Evolutionary conservation across 441 rosid species (phyloP).

Genomic region (Theobroma grandiflorum): DNA sequence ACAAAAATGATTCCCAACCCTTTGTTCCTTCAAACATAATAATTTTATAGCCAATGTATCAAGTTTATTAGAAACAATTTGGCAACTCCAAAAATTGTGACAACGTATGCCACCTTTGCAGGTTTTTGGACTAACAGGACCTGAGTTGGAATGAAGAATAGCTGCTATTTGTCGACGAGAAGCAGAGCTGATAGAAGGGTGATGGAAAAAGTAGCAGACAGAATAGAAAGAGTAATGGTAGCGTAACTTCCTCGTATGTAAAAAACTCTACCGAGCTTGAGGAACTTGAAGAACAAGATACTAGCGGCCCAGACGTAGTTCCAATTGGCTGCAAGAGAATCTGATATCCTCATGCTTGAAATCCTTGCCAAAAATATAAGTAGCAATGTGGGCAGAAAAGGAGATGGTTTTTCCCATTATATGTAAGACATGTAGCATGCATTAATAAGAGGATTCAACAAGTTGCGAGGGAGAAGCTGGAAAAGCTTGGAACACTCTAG

Average conservation of each 20-base stretch:
- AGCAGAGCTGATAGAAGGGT: conserved; percentile 1
- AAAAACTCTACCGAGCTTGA: background rate
- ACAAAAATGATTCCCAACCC: too few relatives aligned
- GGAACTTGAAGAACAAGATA: conserved; percentile 26
- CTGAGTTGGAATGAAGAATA: background rate
- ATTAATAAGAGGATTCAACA: background rate
- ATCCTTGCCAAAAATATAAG: too few relatives aligned
- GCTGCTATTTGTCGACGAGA: background rate
- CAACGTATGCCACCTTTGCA: conserved; percentile 30
- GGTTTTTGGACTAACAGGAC: background rate
- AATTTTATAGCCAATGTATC: background rate
- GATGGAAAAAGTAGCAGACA: conserved; percentile 16
- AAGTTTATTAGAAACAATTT: background rate
- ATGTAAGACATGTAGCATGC: background rate
- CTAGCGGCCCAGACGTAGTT: conserved; percentile 19
- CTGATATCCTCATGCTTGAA: conserved; percentile 29
- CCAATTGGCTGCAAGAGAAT: conserved; percentile 28
- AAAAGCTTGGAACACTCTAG: conserved; percentile 16
- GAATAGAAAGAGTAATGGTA: background rate
- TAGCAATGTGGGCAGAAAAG: background rate
- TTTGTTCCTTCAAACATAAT: too few relatives aligned
- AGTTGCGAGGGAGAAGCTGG: background rate
- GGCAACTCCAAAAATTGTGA: background rate
- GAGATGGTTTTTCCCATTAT: background rate
- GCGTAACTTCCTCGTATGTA: conserved; percentile 9